Evolutionary conservation across 202 grass and related monocot species (phyloP), one percentile per base, ranked within the genome.

Genomic region (Panicum hallii): DNA sequence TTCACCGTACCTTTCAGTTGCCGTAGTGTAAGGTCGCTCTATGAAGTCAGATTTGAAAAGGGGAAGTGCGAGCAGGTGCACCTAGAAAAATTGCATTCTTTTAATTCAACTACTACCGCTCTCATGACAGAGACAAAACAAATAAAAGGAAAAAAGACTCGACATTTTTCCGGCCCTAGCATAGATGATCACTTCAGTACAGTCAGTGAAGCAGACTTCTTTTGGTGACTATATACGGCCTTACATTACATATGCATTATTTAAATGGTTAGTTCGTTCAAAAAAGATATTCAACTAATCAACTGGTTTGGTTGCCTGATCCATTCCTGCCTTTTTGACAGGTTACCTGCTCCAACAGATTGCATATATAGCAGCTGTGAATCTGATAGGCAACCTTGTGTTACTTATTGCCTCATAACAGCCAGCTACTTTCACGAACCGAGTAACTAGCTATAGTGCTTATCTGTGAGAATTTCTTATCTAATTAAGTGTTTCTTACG

Each of bases 321-420:
- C 22, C 62, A 22, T 77, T 22, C 20, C 66, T 57, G 72, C n/a
- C 4, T 74, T 61, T 57, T 47, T 16, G 62, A 68, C 82, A 84
- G 22, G 40, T 46, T 52, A 68, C 9, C 82, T 43, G 36, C 62
- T 58, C 62, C 50, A 22, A 67, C 7, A 56, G 11, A n/a, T 15
- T 36, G 34, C 20, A 14, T 23, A 12, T 3, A 20, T 22, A 75
- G 20, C 54, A 56, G 72, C 50, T n/a, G 48, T 56, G 49, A 52
- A 52, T 62, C 40, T 47, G n/a, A 0, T 50, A 20, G 43, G 6
- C 9, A 13, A 47, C 11, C 3, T 26, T 26, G 26, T 26, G 26
- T 26, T 26, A 26, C 26, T 26, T 26, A 26, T 26, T 26, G 1
- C 26, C 26, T 26, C 26, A 26, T 26, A 26, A 26, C 26, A 26